Evolutionary conservation across 345 rosid genomes (phyloP).

Genomic region (Acer yangbiense): DNA sequence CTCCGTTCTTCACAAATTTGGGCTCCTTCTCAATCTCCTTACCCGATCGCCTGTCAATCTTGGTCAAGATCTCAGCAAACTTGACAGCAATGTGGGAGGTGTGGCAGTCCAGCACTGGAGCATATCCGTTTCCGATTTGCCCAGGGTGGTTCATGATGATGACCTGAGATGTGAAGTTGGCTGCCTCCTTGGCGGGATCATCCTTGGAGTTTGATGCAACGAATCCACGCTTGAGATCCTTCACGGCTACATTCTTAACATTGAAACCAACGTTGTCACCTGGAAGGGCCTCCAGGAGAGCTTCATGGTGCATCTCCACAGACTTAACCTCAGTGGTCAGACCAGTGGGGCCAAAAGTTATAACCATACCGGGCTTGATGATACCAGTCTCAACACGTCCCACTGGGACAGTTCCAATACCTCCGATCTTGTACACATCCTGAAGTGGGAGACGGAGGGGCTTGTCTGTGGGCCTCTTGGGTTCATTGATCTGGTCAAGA

Average conservation of each 20-base stretch:
- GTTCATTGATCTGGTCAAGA: conserved; percentile 48
- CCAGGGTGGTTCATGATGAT: conserved; percentile 73
- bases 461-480: conserved; percentile 32
- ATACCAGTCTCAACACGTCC: conserved; percentile 38
- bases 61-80: conserved; percentile 61
- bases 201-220: conserved; percentile 50
- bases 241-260: conserved; percentile 44
- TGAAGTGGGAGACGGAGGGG: conserved; percentile 35
- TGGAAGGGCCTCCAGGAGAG: conserved; percentile 37
- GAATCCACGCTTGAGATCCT: conserved; percentile 46
- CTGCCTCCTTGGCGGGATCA: conserved; percentile 46
- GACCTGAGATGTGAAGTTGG: conserved; percentile 53
- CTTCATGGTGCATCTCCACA: conserved; percentile 41
- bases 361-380: conserved; percentile 33
- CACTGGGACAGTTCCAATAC: conserved; percentile 39
- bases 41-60: conserved; percentile 69
- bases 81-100: conserved; percentile 63
- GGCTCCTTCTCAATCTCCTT: conserved; percentile 70
- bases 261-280: conserved; percentile 46
- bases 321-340: conserved; percentile 38
- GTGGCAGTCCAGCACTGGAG: conserved; percentile 60
- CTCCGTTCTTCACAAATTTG: conserved; percentile 66
- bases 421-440: conserved; percentile 37
- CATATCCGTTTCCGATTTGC: conserved; percentile 59
- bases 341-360: conserved; percentile 35